phyloP scores from a whole-genome alignment of 2,329 filamentous ascomycete genomes.

The Catunica adiposa region DNA sequence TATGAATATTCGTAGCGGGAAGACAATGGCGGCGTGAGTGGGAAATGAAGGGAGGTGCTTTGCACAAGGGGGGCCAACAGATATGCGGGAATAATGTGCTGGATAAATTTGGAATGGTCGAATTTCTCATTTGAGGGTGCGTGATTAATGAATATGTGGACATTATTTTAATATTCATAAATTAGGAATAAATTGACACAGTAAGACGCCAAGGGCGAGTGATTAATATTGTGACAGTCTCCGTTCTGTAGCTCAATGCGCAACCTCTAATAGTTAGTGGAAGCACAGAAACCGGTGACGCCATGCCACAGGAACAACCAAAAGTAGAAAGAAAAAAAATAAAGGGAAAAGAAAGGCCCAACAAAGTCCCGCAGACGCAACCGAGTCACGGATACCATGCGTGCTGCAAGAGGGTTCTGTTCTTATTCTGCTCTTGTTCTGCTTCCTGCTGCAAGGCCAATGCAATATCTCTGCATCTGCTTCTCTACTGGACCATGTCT shows the following conservation, averaged over 20 bases:
- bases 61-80: neutral
- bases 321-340: neutral
- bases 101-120: neutral
- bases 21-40: neutral
- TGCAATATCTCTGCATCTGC: neutral
- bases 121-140: neutral
- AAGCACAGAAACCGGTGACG: neutral
- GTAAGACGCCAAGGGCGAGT: too few species aligned
- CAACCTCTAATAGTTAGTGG: too few species aligned
- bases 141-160: neutral
- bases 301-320: neutral
- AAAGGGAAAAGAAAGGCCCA: neutral
- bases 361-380: too few species aligned
- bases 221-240: too few species aligned
- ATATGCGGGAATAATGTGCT: neutral
- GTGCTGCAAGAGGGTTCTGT: too few species aligned
- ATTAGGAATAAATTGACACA: too few species aligned
- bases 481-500: neutral
- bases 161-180: too few species aligned
- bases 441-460: neutral
- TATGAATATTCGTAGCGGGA: neutral
- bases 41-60: neutral
- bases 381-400: too few species aligned
- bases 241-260: too few species aligned
- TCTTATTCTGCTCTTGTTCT: neutral